phyloP scores from a whole-genome alignment of 345 rosid species.

The Lenwebbia sp. region DNA sequence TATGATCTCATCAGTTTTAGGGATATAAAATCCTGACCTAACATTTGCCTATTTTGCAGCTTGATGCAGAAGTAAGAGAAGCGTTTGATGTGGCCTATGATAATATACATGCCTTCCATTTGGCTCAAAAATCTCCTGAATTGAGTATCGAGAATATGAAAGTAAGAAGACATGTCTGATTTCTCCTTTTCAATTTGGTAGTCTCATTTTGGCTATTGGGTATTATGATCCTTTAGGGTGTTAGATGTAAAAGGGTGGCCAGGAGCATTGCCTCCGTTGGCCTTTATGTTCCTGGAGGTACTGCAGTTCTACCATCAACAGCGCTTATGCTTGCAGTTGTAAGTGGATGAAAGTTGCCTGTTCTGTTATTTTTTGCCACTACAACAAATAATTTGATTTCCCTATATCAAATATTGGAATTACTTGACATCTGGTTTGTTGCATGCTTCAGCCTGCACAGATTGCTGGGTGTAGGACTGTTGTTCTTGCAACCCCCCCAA shows the following conservation, averaged over 20 bases:
- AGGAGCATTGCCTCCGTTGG: slow-evolving; percentile 88
- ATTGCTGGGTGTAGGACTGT: slow-evolving; percentile 86
- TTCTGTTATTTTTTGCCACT: neutral
- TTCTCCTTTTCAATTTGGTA: neutral
- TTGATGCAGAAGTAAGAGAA: slow-evolving; percentile 44
- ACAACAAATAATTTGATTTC: neutral
- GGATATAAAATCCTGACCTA: neutral
- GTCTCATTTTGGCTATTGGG: neutral
- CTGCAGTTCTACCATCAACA: slow-evolving; percentile 90
- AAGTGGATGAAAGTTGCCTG: slow-evolving; percentile 14
- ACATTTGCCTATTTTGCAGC: slow-evolving; percentile 21
- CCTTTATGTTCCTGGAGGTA: slow-evolving; percentile 93
- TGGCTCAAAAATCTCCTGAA: slow-evolving; percentile 66
- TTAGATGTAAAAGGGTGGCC: slow-evolving; percentile 75
- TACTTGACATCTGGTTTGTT: slow-evolving; percentile 6
- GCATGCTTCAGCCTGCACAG: slow-evolving; percentile 62
- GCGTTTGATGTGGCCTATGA: slow-evolving; percentile 90
- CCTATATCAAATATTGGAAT: neutral
- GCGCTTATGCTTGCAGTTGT: slow-evolving; percentile 90
- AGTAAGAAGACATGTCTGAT: slow-evolving; percentile 27
- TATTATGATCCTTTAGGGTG: slow-evolving; percentile 44
- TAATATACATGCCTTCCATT: slow-evolving; percentile 81
- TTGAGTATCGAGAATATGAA: slow-evolving; percentile 66
- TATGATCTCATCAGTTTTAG: neutral
- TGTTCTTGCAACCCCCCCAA: slow-evolving; percentile 89